Base-by-base conservation (phyloP, 495 filamentous ascomycete genomes). In the Aspergillus egyptiacus region DNA sequence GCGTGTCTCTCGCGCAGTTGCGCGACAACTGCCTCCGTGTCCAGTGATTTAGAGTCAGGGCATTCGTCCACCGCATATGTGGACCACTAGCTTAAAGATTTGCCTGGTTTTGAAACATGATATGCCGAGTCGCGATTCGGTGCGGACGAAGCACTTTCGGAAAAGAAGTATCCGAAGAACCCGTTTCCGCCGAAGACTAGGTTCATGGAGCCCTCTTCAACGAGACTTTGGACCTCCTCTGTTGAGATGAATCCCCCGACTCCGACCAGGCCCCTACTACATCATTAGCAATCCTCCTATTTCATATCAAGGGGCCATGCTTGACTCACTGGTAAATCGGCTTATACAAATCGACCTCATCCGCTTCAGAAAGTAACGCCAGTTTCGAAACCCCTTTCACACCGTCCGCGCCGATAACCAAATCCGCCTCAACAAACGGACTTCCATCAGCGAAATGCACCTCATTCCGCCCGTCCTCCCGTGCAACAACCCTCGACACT, bases 401-500 rank as follows among this genome's bases (percentile, higher is more conserved):
- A 1, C 82, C 82, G 62, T 84, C 81, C 0, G 78, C 77, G n/a
- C 77, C 81, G 54, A 85, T 69, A 2, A 82, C 66, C 48, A 86
- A 46, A 63, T 77, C 77, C 0, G 68, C 75, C 13, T 69, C 60
- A 3, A 70, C 68, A 3, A 59, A 56, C 0, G 45, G 8, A 37
- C 60, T 64, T 4, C 46, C 64, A 45, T 70, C 67, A 0, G 46
- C 54, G 36, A 74, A 72, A 7, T 49, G 35, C 13, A 70, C 33
- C 10, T 44, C 11, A 22, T 68, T 61, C 22, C 36, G 50, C 2
- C 53, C 55, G 30, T 52, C 36, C 11, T 48, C 10, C 1, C 51
- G 37, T 13, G 61, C 49, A 11, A 61, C 37, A 0, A 74, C 59
- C 6, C 43, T 28, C 2, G 28, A 39, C 0, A 74, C 51, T 7